phyloP scores from a whole-genome alignment of 164 flowering plant genomes.

The Liquidambar formosana region DNA sequence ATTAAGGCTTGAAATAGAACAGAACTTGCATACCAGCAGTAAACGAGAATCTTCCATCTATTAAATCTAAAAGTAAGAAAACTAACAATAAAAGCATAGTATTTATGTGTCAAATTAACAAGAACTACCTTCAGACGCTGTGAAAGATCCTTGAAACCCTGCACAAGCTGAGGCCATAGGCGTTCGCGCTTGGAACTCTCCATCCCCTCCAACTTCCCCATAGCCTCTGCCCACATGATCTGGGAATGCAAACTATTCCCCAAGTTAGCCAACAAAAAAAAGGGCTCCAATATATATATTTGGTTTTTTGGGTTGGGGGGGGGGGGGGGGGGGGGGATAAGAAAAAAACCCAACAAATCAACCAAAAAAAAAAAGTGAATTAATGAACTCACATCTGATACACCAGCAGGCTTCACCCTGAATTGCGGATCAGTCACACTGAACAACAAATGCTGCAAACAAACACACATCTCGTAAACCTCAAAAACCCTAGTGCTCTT shows the following conservation, averaged over 20 bases:
- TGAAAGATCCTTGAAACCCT: constrained; percentile 95
- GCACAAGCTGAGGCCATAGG: constrained; percentile 96
- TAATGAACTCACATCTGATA: constrained; percentile 82
- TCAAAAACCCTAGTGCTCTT: background rate
- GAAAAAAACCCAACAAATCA: background rate
- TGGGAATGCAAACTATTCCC: constrained; percentile 46
- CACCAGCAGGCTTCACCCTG: constrained; percentile 83
- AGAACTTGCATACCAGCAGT: too few relatives aligned
- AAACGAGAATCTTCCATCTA: too few relatives aligned
- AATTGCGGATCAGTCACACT: constrained; percentile 88
- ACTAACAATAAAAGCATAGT: background rate
- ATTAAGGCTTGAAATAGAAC: too few relatives aligned
- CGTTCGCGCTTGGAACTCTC: constrained; percentile 80
- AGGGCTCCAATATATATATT: too few relatives aligned
- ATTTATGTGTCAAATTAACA: background rate
- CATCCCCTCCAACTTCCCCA: constrained; percentile 96
- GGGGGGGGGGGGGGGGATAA: too few relatives aligned
- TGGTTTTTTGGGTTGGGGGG: too few relatives aligned
- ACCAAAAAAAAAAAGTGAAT: constrained; percentile 1
- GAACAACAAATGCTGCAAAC: constrained; percentile 82
- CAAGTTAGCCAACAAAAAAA: constrained; percentile 11
- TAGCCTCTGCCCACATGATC: constrained; percentile 99
- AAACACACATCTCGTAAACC: constrained; percentile 6
- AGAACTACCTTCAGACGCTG: constrained; percentile 77
- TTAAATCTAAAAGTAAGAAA: background rate